phyloP scores from a whole-genome alignment of 345 rosid species.

The Brassica incana region DNA sequence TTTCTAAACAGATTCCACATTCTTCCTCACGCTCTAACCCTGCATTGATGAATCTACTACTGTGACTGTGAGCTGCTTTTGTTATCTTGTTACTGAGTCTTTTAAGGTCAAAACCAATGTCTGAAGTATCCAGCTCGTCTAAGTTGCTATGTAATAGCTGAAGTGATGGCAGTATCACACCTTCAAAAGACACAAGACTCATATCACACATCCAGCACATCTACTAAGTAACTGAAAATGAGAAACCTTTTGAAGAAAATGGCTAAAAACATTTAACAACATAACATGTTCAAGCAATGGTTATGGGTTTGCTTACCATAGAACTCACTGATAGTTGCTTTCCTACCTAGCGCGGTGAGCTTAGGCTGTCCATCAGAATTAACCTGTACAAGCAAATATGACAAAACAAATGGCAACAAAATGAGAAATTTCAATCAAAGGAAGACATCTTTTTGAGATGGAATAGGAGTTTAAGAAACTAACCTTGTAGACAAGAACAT shows the following conservation, averaged over 20 bases:
- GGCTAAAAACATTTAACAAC: not conserved
- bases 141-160: slow-evolving; percentile 61
- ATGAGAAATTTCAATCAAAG: not conserved
- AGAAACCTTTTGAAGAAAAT: not conserved
- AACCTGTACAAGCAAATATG: slow-evolving; percentile 36
- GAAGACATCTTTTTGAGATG: slow-evolving; percentile 6
- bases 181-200: slow-evolving; percentile 43
- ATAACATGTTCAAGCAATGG: not conserved
- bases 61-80: slow-evolving; percentile 45
- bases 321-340: slow-evolving; percentile 88
- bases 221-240: slow-evolving; percentile 7
- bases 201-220: too few relatives aligned
- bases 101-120: slow-evolving; percentile 40
- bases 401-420: slow-evolving; percentile 5
- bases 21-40: slow-evolving; percentile 90
- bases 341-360: slow-evolving; percentile 67
- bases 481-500: slow-evolving; percentile 85
- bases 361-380: slow-evolving; percentile 65
- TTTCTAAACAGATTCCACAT: slow-evolving; percentile 97
- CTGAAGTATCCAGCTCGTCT: slow-evolving; percentile 51
- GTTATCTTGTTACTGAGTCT: slow-evolving; percentile 46
- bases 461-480: not conserved
- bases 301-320: slow-evolving; percentile 54
- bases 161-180: slow-evolving; percentile 90
- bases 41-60: slow-evolving; percentile 43